These are phyloP conservation scores for Cunninghamia lanceolata DNA, from an alignment of 75 land plant genomes.

Conservation along the genomic window DNA sequence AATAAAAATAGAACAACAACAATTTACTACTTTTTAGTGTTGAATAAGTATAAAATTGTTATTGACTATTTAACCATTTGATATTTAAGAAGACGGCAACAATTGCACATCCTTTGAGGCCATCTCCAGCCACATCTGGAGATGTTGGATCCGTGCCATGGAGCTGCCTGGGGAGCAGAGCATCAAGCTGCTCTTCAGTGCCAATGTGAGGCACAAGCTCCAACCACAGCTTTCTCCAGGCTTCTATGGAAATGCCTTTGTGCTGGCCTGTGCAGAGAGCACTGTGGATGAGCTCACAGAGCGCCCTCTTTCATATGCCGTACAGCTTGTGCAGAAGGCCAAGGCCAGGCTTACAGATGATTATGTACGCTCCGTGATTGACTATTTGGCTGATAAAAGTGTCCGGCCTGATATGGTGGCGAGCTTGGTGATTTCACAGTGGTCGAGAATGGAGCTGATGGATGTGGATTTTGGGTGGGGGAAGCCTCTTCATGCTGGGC, in stretches of 20 bases:
- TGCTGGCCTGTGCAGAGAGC: conserved; percentile 54
- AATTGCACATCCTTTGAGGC: conserved; percentile 74
- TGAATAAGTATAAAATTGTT: too few relatives aligned
- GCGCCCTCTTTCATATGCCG: conserved; percentile 24
- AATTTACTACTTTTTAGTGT: too few relatives aligned
- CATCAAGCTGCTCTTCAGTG: conserved; percentile 66
- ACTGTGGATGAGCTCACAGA: conserved; percentile 27
- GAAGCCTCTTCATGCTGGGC: conserved; percentile 55
- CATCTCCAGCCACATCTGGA: conserved; percentile 67
- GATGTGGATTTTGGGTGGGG: conserved; percentile 76
- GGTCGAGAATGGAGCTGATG: conserved; percentile 62
- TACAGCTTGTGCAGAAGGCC: conserved; percentile 53
- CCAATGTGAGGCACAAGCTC: conserved; percentile 33
- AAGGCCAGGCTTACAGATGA: conserved; percentile 31
- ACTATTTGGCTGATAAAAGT: conserved; percentile 45
- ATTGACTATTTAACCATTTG: too few relatives aligned
- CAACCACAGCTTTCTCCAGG: conserved; percentile 45
- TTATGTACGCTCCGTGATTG: conserved; percentile 54
- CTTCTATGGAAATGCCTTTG: conserved; percentile 64
- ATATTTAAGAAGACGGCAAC: not conserved
- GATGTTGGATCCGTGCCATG: conserved; percentile 44
- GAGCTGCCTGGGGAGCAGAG: conserved; percentile 13
- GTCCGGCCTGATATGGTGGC: conserved; percentile 40
- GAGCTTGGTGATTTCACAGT: conserved; percentile 56
- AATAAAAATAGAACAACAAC: too few relatives aligned